Conservation (phyloP, 208 protist species). For the Naegleria gruberi region DNA sequence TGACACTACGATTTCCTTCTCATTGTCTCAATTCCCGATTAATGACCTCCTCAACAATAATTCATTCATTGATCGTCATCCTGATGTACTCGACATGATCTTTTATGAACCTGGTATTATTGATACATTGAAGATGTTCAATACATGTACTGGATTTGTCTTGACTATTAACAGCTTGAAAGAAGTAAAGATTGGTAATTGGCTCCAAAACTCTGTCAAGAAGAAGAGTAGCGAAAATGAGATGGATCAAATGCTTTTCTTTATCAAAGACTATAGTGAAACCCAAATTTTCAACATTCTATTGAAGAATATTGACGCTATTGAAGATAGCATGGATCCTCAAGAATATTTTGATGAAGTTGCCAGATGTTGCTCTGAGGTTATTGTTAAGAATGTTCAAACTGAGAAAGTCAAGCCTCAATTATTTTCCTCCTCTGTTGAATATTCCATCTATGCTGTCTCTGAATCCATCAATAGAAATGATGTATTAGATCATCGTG, state of each 20-base stretch:
- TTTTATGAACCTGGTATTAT: background rate
- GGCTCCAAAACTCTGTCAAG: background rate
- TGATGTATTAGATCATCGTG: background rate
- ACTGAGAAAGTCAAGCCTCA: background rate
- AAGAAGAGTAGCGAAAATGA: background rate
- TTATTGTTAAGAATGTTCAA: background rate
- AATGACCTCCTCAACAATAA: background rate
- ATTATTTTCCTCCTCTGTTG: too few relatives aligned
- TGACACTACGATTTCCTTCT: background rate
- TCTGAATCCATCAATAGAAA: background rate
- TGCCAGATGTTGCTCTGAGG: background rate
- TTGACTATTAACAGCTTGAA: background rate
- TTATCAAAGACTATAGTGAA: background rate
- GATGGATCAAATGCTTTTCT: background rate
- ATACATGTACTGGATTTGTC: background rate
- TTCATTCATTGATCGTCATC: background rate
- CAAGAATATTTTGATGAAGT: slow-evolving; percentile 8
- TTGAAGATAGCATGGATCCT: background rate
- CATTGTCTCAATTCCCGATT: background rate
- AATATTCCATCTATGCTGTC: background rate
- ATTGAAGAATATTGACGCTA: background rate
- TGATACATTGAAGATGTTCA: background rate
- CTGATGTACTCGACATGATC: background rate
- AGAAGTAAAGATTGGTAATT: background rate
- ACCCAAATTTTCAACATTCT: background rate